Evolutionary conservation across 2,329 filamentous ascomycete genomes (phyloP), one percentile per base, ranked within the genome.

Genomic region (Onygena corvina): DNA sequence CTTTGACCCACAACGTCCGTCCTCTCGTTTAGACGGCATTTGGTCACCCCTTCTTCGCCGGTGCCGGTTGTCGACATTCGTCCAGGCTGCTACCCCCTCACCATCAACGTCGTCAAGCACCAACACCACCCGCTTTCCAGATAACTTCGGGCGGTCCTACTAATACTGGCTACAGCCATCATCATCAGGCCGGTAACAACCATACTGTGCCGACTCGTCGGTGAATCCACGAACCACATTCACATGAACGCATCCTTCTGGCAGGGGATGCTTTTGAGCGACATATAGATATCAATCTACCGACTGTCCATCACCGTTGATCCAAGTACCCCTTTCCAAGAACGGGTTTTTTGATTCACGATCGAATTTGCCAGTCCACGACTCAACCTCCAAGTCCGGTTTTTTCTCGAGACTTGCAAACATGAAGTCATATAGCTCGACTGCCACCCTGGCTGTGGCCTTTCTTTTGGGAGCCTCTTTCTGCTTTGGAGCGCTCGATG

Each of bases 381-480:
- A 25, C 11, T 5, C 36, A 21, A 12, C 11, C 20, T 21, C 20
- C 5, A 5, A 5, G 4, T 29, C 27, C 27, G 4, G 5, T n/a
- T 21, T 7, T 12, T 40, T n/a, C n/a, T 18, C 7, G 7, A 3
- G 12, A 21, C 9, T 12, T 40, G 36, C 25, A 40, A 40, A 40
- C 29, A 53, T 53, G 51, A 53, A 35, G 33, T 14, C 38, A 21
- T 33, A 50, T 31, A 30, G 40, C 12, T 48, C 51, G 7, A 35
- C 16, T 6, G 48, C 51, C 46, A 38, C 45, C 6, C n/a, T 50
- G 25, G 51, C 48, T 29, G 18, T 40, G 36, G 51, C 45, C 40
- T 50, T 48, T 16, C 35, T 53, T 20, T 27, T 53, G 12, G 23
- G 47, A 27, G 27, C 34, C n/a, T 29, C 12, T 9, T 11, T 23